Conservation (phyloP, 1,284 basidiomycete species). For the Austropuccinia psidii region DNA sequence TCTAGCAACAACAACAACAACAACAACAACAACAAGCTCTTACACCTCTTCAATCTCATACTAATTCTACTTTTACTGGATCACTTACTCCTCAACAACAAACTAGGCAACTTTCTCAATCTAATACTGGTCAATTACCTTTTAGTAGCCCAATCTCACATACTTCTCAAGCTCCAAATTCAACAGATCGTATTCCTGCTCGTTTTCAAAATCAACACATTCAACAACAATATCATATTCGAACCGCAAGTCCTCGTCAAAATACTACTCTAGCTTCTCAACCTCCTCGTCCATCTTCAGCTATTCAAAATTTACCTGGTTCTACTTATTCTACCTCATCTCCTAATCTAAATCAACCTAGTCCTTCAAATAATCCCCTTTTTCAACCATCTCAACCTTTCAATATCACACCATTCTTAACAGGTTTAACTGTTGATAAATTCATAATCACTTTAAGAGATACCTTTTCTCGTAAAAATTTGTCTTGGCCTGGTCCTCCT, state of each 20-base stretch:
- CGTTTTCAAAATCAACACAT: slow-evolving; percentile 25
- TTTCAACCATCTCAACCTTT: neutral
- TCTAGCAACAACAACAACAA: slow-evolving; percentile 11
- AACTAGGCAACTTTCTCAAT: slow-evolving; percentile 9
- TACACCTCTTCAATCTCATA: neutral
- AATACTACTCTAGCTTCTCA: slow-evolving; percentile 5
- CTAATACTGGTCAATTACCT: slow-evolving; percentile 3
- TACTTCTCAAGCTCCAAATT: neutral
- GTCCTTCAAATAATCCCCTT: neutral
- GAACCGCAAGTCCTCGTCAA: slow-evolving; percentile 24
- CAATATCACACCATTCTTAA: neutral
- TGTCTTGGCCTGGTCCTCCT: slow-evolving; percentile 17
- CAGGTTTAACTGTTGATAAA: slow-evolving; percentile 17
- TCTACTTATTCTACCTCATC: slow-evolving; percentile 4
- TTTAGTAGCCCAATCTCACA: slow-evolving; percentile 27
- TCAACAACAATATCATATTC: neutral
- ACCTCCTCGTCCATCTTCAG: slow-evolving; percentile 30
- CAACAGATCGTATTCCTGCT: neutral
- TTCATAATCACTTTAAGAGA: slow-evolving; percentile 10
- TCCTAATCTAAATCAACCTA: slow-evolving; percentile 9
- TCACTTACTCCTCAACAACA: slow-evolving; percentile 30
- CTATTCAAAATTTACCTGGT: neutral
- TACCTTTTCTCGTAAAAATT: neutral
- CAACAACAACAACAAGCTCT: slow-evolving; percentile 4
- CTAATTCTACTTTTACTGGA: slow-evolving; percentile 13